Evolutionary conservation across 2,329 filamentous ascomycete species (phyloP).

Genomic region (Whalleya microplaca): DNA sequence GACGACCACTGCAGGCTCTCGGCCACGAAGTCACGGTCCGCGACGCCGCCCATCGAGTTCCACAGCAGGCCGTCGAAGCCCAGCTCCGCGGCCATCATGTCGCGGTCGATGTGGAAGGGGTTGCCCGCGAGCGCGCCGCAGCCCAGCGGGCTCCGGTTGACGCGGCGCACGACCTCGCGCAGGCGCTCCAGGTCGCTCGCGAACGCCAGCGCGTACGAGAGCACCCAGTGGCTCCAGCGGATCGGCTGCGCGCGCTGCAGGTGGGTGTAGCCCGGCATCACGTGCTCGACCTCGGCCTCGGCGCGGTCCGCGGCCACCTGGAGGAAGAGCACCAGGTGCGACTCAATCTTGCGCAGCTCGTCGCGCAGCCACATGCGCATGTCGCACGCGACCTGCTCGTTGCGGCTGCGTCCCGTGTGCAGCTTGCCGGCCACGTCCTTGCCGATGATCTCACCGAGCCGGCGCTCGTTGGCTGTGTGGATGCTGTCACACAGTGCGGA

Average conservation of each 20-base stretch:
- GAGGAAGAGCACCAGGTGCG: slow-evolving; percentile 69
- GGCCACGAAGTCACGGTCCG: slow-evolving; percentile 73
- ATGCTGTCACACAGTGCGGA: no score
- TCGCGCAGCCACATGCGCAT: slow-evolving; percentile 89
- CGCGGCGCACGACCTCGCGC: slow-evolving; percentile 65
- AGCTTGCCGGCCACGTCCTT: slow-evolving; percentile 85
- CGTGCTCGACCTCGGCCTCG: slow-evolving; percentile 68
- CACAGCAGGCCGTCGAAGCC: slow-evolving; percentile 70
- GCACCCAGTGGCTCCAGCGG: slow-evolving; percentile 75
- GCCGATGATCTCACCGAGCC: slow-evolving; percentile 82
- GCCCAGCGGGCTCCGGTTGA: slow-evolving; percentile 68
- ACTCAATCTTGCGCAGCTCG: slow-evolving; percentile 71
- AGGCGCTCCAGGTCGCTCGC: slow-evolving; percentile 70
- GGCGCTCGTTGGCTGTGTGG: slow-evolving; percentile 72
- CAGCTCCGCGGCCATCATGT: slow-evolving; percentile 72
- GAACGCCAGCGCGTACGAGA: slow-evolving; percentile 70
- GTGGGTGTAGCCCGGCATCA: slow-evolving; percentile 81
- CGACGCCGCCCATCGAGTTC: slow-evolving; percentile 73
- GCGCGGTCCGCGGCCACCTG: slow-evolving; percentile 69
- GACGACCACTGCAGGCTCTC: slow-evolving; percentile 74
- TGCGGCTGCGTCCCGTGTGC: slow-evolving; percentile 84
- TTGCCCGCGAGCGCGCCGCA: slow-evolving; percentile 76
- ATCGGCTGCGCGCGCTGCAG: slow-evolving; percentile 74
- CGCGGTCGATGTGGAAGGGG: slow-evolving; percentile 73
- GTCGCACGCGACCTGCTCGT: slow-evolving; percentile 88